Evolutionary conservation across 805 yeast genomes (phyloP), one percentile per base, ranked within the genome.

Genomic region (Saccharomycopsis babjevae): DNA sequence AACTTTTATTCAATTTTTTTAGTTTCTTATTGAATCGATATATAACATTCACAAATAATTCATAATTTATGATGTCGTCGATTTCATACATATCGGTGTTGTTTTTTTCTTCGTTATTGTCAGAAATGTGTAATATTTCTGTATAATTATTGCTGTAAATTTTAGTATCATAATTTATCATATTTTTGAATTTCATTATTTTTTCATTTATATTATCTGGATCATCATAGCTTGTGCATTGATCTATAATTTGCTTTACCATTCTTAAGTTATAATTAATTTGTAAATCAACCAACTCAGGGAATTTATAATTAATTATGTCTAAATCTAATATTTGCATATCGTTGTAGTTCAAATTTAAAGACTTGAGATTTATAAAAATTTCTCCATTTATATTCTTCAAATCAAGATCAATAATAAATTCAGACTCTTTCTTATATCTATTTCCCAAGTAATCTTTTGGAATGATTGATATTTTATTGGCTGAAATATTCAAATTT

Each of bases 1-100:
- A 57, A 0, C 83, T 77, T 0, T 96, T 96, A 67, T 91, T 84
- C 15, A 90, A 71, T 28, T 70, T 72, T 0, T 56, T 46, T 1
- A 86, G 52, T 5, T 68, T 68, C 15, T 61, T 63, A 13, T 57
- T 52, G 28, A 63, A 65, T 70, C 68, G 22, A 61, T 15, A 65
- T 57, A 40, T 43, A 40, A 13, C 36, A 39, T 11, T 65, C 66
- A 40, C 67, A 38, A 59, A 63, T 13, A 63, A 68, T n/a, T 68
- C 70, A 25, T 68, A 70, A 13, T 64, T 52, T 1, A 64, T 59
- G 8, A 50, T 39, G 1, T 64, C 65, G 6, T 64, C 67, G 39
- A 70, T 10, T 8, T 46, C 46, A n/a, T 54, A 25, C 3, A 13
- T 18, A 40, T 20, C 43, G 36, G 22, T 25, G 4, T 25, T 20